These are phyloP conservation scores for Ophiocordyceps camponoti-floridani DNA, from an alignment of 2,329 filamentous ascomycete genomes.

Conservation along the genomic window DNA sequence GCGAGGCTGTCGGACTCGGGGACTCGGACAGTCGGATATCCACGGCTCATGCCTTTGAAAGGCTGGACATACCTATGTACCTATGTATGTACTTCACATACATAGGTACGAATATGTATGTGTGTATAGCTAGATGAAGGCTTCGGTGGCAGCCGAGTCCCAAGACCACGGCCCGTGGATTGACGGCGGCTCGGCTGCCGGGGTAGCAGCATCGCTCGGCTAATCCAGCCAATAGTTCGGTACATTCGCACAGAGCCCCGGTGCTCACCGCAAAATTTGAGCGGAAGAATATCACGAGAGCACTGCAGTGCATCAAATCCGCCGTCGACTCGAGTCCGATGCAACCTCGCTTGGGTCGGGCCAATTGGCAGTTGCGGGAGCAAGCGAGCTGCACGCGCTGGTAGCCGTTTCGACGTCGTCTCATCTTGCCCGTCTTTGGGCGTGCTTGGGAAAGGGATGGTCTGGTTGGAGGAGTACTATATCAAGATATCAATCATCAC, in stretches of 20 bases:
- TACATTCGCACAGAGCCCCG: not conserved
- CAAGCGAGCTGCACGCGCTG: not conserved
- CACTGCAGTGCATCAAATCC: not conserved
- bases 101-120: no score
- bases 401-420: not conserved
- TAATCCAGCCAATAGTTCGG: not conserved
- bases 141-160: not conserved
- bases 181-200: not conserved
- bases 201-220: not conserved
- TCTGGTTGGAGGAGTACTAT: no score
- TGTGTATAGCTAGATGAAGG: not conserved
- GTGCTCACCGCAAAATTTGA: not conserved
- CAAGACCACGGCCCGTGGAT: not conserved
- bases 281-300: not conserved
- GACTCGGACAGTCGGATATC: not conserved
- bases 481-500: no score
- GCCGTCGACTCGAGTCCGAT: not conserved
- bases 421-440: no score
- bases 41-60: not conserved
- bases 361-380: slow-evolving; percentile 2
- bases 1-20: not conserved
- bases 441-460: no score
- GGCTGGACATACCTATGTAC: no score
- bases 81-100: no score
- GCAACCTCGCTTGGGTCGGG: slow-evolving; percentile 3